Evolutionary conservation across 108 stramenopile species (phyloP).

Genomic region (Skeletonema menzelii): DNA sequence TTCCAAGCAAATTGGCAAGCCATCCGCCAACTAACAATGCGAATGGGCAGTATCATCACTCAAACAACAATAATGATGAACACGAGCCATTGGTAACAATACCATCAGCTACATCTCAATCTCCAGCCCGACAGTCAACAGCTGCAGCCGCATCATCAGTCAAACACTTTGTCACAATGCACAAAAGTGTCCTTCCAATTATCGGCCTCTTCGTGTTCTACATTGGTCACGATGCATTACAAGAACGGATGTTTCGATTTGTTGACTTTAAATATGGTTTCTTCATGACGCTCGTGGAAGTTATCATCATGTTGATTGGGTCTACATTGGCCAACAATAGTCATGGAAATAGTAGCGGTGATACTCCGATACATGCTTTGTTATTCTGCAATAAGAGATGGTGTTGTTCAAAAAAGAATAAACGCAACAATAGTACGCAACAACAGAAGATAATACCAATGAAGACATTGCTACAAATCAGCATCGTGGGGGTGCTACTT

Average conservation of each 20-base stretch:
- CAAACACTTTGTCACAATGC: slow-evolving; percentile 2
- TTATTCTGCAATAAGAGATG: background rate
- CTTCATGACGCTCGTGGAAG: slow-evolving; percentile 47
- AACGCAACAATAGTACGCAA: background rate
- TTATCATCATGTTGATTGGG: slow-evolving; percentile 30
- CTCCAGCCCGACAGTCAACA: background rate
- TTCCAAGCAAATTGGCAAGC: background rate
- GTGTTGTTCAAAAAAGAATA: background rate
- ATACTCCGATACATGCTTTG: background rate
- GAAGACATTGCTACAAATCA: slow-evolving; percentile 8
- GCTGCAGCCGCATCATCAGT: background rate
- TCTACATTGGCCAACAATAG: slow-evolving; percentile 2
- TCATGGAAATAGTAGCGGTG: background rate
- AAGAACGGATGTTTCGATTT: slow-evolving; percentile 43
- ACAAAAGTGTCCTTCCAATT: slow-evolving; percentile 5
- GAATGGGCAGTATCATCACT: background rate
- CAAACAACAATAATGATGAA: background rate
- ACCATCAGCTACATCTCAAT: background rate
- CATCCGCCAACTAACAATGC: background rate
- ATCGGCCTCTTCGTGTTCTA: slow-evolving; percentile 45
- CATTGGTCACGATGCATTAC: slow-evolving; percentile 46
- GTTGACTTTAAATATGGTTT: slow-evolving; percentile 40
- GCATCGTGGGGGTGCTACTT: slow-evolving; percentile 16
- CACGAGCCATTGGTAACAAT: background rate
- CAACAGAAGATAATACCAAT: slow-evolving; percentile 2